Conservation (phyloP, 2,329 filamentous ascomycete genomes). For the Calonectria crousiana region DNA sequence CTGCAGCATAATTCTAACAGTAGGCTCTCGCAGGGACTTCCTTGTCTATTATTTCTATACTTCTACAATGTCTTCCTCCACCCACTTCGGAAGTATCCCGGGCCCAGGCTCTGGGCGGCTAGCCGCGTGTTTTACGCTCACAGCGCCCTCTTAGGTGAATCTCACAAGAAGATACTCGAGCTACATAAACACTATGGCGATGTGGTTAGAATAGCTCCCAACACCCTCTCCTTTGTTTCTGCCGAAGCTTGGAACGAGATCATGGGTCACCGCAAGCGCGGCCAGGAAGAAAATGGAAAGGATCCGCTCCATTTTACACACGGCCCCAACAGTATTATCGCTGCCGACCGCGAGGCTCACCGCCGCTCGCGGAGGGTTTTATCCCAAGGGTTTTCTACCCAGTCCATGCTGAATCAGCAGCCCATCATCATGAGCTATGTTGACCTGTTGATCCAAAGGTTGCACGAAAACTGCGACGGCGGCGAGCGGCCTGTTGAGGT, state of each 20-base stretch:
- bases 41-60: not conserved
- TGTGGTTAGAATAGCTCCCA: conserved; percentile 55
- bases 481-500: conserved; percentile 36
- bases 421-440: conserved; percentile 52
- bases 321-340: conserved; percentile 11
- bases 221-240: conserved; percentile 47
- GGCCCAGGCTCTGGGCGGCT: not conserved
- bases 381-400: conserved; percentile 40
- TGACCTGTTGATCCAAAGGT: conserved; percentile 51
- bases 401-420: conserved; percentile 41
- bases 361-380: conserved; percentile 26
- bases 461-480: conserved; percentile 46
- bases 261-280: conserved; percentile 6
- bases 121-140: not conserved
- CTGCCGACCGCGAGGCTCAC: conserved; percentile 24
- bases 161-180: not conserved
- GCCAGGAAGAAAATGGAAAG: conserved; percentile 7
- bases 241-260: conserved; percentile 26
- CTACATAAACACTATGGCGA: conserved; percentile 43
- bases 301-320: not conserved
- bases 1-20: not conserved
- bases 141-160: not conserved
- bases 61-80: conserved; percentile 2
- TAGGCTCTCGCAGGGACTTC: not conserved
- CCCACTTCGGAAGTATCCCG: not conserved